Base-by-base conservation (phyloP, 345 rosid genomes). In the Brassica rapa region DNA sequence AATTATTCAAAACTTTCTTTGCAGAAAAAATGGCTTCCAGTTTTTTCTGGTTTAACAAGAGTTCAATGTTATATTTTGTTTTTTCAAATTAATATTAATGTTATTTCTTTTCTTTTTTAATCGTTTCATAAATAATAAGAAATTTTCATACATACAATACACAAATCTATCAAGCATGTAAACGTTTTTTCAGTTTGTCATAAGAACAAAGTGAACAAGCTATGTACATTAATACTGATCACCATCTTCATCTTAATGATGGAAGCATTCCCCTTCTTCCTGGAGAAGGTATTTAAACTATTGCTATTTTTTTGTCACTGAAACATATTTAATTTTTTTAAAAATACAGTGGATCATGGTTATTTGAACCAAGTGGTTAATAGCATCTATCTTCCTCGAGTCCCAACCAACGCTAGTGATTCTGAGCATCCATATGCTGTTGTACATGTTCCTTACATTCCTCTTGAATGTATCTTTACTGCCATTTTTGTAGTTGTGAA, bases 201-300 rank as follows among this genome's bases (percentile, higher is more conserved):
- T 19, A 19, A 0, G 21, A 19, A 19, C 21, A 19, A 19, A 19
- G 21, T 19, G 69, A 68, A 68, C 37, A 57, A 70, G 66, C 60
- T 70, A 71, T 70, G 66, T 71, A 53, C 68, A 77, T 24, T 60
- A 80, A 70, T 62, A 74, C 73, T 87, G 92, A 57, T 90, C 97
- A 59, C 87, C 73, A 82, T 89, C 97, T 7, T 88, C 82, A 37
- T 88, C 88, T 70, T 94, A 19, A 19, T 19, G 21, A 19, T 19
- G 21, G 21, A 19, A 19, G 21, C 1, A 19, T 19, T 19, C 21
- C 21, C 21, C 21, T 19, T 19, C 21, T 19, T 19, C 21, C 21
- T 19, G 1, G 21, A 19, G 21, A 19, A 19, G 21, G 21, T 19
- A 19, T 19, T 19, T 19, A 19, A 19, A 19, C 21, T 19, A 19